These are phyloP conservation scores for Plantago coronopus DNA, from an alignment of 305 asterid genomes.

Conservation along the genomic window DNA sequence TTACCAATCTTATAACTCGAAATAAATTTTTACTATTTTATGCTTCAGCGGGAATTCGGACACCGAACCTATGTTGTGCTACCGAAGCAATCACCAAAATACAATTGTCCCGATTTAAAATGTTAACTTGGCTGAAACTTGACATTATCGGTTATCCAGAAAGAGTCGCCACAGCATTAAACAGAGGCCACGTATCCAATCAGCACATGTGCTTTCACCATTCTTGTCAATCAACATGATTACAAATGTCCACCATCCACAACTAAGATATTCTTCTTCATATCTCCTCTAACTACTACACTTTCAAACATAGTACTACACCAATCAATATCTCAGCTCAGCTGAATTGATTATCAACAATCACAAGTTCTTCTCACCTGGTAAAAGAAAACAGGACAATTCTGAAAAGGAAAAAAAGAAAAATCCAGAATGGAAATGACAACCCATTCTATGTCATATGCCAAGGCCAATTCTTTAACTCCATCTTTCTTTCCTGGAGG, in stretches of 20 bases:
- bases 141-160: slow-evolving; percentile 22
- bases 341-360: neutral
- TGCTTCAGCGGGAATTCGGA: too few species aligned
- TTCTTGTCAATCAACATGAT: slow-evolving; percentile 18
- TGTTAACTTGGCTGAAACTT: neutral
- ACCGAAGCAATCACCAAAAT: too few species aligned
- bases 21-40: too few species aligned
- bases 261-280: neutral
- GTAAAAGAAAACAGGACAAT: neutral
- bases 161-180: slow-evolving; percentile 20
- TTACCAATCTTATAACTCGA: too few species aligned
- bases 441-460: slow-evolving; percentile 29
- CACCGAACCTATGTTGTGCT: too few species aligned
- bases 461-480: slow-evolving; percentile 29
- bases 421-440: slow-evolving; percentile 21
- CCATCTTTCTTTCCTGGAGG: slow-evolving; percentile 24
- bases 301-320: neutral
- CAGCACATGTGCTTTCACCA: slow-evolving; percentile 14
- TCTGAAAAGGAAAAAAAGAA: neutral
- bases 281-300: neutral
- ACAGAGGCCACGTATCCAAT: slow-evolving; percentile 30
- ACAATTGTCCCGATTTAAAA: too few species aligned
- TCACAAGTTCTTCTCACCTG: slow-evolving; percentile 8
- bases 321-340: too few species aligned
- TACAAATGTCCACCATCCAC: slow-evolving; percentile 18